Evolutionary conservation across 768 basidiomycete species (phyloP).

Genomic region (Mycena alexandri): DNA sequence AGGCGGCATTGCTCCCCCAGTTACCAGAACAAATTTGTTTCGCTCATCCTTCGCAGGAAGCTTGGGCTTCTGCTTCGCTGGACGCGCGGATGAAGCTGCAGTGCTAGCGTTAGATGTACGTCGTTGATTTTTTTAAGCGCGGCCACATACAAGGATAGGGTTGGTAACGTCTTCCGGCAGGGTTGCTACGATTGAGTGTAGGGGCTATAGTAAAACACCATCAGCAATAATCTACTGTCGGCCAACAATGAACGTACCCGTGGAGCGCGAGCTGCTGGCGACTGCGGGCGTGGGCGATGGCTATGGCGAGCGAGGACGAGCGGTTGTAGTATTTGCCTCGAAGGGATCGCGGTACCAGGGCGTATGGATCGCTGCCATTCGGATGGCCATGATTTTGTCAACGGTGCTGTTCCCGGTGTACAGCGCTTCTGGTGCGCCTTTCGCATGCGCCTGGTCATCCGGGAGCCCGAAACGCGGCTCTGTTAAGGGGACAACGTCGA

Average conservation of each 20-base stretch:
- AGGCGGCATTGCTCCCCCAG: neutral
- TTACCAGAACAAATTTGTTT: neutral
- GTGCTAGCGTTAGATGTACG: too few relatives aligned
- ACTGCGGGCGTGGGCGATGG: neutral
- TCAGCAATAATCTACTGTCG: too few relatives aligned
- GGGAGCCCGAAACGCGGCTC: neutral
- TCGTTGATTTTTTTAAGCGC: too few relatives aligned
- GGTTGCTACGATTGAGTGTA: neutral
- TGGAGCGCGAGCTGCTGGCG: too few relatives aligned
- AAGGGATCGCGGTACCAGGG: constrained; percentile 5
- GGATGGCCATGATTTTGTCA: neutral
- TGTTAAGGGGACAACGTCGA: neutral
- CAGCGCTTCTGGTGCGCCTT: neutral
- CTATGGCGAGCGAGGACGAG: neutral
- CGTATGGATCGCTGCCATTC: neutral
- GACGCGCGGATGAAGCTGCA: too few relatives aligned
- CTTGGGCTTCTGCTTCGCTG: too few relatives aligned
- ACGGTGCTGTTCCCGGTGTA: neutral
- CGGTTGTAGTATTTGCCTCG: neutral
- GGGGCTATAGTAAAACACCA: too few relatives aligned
- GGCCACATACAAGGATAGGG: too few relatives aligned
- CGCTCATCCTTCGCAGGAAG: neutral
- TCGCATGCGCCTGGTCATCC: neutral
- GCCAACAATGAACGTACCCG: too few relatives aligned
- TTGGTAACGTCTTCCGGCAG: too few relatives aligned